Base-by-base conservation (phyloP, 139 green algal species). In the Micromonas pusilla region DNA sequence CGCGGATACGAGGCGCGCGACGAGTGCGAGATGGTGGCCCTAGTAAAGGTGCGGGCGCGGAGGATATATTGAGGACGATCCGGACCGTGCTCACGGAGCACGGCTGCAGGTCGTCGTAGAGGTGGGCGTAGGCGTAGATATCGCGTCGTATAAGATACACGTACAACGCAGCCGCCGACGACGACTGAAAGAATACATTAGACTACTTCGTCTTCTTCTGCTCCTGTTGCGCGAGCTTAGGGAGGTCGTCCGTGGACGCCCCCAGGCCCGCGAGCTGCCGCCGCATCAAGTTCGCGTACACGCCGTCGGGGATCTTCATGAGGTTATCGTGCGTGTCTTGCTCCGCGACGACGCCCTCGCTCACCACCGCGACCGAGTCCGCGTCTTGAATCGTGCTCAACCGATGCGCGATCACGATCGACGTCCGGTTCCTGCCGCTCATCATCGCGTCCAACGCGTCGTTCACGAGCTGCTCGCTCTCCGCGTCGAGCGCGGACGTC, bases 401-500 rank as follows among this genome's bases (percentile, higher is more conserved):
- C 13, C 93, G 81, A 84, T 97, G 93, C 1, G 93, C 91, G 19
- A 97, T 90, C 83, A 95, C 92, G 34, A 79, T 20, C 28, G 25
- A 52, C 6, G 73, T 94, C 75, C 90, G 32, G 16, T 81, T 63
- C 90, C 71, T 68, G 31, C 34, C 66, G 13, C 70, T 38, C 36
- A 54, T 63, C 2, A 81, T 1, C 16, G 54, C 34, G 37, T 75
- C 52, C 25, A 81, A 21, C 30, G 53, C 25, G 2, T 39, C 28
- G 16, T 66, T 19, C 1, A 80, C 64, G 23, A 66, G 28, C 39
- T 25, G 4, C 60, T 86, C 82, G 9, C 91, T 97, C 23, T 70
- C 79, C 53, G 81, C 81, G 84, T 98, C 94, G 28, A 98, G 88
- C 4, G 94, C 91, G 52, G 80, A 91, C 45, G 94, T 98, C 31